Conservation (phyloP, 495 filamentous ascomycete species). For the Aspergillus ostianus region DNA sequence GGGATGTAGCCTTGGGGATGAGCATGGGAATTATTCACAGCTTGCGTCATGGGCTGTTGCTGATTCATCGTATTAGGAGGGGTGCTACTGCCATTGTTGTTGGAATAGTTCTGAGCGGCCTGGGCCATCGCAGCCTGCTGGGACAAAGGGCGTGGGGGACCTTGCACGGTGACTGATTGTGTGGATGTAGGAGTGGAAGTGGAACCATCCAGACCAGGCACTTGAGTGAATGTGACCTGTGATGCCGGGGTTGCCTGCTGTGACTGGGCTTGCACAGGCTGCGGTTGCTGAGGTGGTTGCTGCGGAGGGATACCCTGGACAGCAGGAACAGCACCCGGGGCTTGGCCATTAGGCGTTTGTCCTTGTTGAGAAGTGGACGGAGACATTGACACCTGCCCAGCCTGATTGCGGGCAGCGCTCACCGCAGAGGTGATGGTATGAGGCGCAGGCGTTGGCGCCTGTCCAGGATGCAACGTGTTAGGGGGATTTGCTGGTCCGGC, state of each 20-base stretch:
- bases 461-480: slow-evolving; percentile 32
- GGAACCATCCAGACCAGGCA: slow-evolving; percentile 33
- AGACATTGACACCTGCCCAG: slow-evolving; percentile 39
- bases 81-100: slow-evolving; percentile 29
- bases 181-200: slow-evolving; percentile 42
- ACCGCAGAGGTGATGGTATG: slow-evolving; percentile 55
- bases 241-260: slow-evolving; percentile 41
- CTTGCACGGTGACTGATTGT: slow-evolving; percentile 46
- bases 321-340: slow-evolving; percentile 25
- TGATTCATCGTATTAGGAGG: slow-evolving; percentile 33
- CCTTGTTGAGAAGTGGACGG: slow-evolving; percentile 39
- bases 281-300: slow-evolving; percentile 46
- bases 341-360: slow-evolving; percentile 36
- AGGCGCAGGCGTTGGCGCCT: slow-evolving; percentile 43
- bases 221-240: slow-evolving; percentile 38
- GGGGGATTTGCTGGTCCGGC: slow-evolving; percentile 23
- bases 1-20: slow-evolving; percentile 52
- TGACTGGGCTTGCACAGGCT: slow-evolving; percentile 31
- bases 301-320: slow-evolving; percentile 17
- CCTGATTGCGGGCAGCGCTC: slow-evolving; percentile 49
- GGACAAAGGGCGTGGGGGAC: slow-evolving; percentile 56
- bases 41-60: slow-evolving; percentile 35
- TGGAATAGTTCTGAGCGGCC: slow-evolving; percentile 58
- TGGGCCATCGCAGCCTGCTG: slow-evolving; percentile 62
- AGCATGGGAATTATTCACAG: slow-evolving; percentile 39